Conservation (phyloP, 2,329 filamentous ascomycete species). For the Pestalotiopsis sp. region DNA sequence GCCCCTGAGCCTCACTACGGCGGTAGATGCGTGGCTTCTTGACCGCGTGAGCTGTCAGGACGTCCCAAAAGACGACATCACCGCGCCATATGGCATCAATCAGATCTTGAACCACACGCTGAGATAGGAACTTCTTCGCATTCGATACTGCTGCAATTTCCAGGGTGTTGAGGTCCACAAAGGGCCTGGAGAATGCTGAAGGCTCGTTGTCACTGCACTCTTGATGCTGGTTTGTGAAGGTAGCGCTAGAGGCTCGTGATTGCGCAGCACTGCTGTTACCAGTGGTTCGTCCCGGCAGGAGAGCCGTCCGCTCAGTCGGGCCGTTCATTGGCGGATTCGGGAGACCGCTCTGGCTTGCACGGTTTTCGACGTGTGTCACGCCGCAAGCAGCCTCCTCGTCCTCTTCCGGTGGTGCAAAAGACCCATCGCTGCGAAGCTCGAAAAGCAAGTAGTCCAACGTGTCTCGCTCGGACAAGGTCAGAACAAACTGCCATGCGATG, state of each 20-base stretch:
- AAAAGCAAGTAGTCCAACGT: conserved; percentile 8
- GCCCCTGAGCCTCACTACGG: neutral
- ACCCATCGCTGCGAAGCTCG: neutral
- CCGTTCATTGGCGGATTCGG: neutral
- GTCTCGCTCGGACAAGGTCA: conserved; percentile 3
- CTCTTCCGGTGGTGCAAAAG: neutral
- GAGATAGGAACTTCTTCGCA: conserved; percentile 5
- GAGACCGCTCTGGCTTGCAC: neutral
- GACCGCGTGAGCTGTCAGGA: neutral
- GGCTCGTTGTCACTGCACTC: neutral
- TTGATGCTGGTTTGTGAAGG: neutral
- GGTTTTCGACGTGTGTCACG: neutral
- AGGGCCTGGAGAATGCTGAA: neutral
- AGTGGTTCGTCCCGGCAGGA: neutral
- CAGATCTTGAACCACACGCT: neutral
- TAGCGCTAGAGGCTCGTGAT: neutral
- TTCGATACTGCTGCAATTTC: conserved; percentile 3
- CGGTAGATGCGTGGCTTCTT: conserved; percentile 7
- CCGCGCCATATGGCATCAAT: conserved; percentile 6
- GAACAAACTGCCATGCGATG: conserved; percentile 6
- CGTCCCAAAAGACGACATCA: conserved; percentile 3
- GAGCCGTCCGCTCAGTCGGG: neutral
- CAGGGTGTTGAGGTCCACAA: conserved; percentile 4
- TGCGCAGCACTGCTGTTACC: neutral
- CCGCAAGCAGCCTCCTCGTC: neutral